These are phyloP conservation scores for Colletotrichum salicis DNA, from an alignment of 2,329 filamentous ascomycete species.

Conservation along the genomic window DNA sequence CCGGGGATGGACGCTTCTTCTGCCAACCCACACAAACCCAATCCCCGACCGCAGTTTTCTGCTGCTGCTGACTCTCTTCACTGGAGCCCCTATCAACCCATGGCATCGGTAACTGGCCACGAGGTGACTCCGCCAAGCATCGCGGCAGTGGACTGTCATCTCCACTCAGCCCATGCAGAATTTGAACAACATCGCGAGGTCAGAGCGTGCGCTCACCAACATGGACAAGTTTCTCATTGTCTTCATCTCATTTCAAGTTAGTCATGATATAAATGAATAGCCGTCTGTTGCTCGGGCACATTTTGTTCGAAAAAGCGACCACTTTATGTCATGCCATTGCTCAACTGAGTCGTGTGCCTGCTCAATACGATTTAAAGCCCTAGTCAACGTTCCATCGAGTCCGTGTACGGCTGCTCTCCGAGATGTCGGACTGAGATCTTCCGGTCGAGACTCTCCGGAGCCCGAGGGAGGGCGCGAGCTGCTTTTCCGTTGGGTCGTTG, in stretches of 20 bases:
- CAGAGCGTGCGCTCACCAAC: neutral
- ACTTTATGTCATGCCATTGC: neutral
- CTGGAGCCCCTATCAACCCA: constrained; percentile 9
- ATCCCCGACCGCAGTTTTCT: constrained; percentile 1
- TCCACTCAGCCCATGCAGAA: constrained; percentile 12
- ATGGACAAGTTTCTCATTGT: neutral
- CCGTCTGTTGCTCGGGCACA: neutral
- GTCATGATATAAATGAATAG: neutral
- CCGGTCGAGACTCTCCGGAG: neutral
- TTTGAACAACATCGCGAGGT: neutral
- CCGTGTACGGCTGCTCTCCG: constrained; percentile 20
- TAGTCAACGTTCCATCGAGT: constrained; percentile 27
- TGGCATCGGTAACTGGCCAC: neutral
- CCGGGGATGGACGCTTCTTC: neutral
- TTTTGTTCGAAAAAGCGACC: constrained; percentile 23
- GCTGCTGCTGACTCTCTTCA: neutral
- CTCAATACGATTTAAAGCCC: constrained; percentile 14
- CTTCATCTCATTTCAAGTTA: neutral
- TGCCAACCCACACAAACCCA: neutral
- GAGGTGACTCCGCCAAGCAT: constrained; percentile 15
- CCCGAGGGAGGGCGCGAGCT: neutral
- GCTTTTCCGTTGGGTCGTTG: neutral
- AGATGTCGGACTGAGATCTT: constrained; percentile 2
- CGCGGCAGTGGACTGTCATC: constrained; percentile 13
- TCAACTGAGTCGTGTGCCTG: constrained; percentile 12